Conservation (phyloP, 2,329 filamentous ascomycete species). For the Aspergillus novofumigatus region DNA sequence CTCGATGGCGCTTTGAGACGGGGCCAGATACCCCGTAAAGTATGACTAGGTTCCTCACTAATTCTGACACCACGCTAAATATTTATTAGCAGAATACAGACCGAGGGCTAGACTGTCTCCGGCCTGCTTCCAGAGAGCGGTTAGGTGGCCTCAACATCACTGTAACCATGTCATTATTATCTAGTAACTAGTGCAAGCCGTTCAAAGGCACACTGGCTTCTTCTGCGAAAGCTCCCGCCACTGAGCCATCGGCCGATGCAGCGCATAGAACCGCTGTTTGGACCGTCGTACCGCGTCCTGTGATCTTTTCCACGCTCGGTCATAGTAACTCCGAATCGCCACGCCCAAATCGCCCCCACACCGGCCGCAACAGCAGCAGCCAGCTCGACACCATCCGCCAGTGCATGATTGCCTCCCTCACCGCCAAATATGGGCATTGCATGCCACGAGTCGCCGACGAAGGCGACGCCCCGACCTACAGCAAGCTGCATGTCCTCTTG, state of each 20-base stretch:
- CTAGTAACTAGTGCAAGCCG: too few relatives aligned
- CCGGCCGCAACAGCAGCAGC: not conserved
- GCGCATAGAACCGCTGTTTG: conserved; percentile 5
- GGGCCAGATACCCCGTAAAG: too few relatives aligned
- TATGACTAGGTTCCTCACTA: too few relatives aligned
- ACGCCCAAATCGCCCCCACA: not conserved
- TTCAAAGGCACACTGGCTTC: not conserved
- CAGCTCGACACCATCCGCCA: conserved; percentile 9
- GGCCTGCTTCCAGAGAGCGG: too few relatives aligned
- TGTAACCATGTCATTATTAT: too few relatives aligned
- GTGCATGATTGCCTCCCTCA: conserved; percentile 8
- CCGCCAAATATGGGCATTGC: conserved; percentile 12
- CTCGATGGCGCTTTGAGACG: too few relatives aligned
- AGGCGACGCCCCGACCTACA: not conserved
- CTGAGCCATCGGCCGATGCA: conserved; percentile 10
- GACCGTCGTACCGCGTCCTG: conserved; percentile 8
- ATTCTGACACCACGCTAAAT: too few relatives aligned
- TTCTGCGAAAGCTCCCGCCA: conserved; percentile 6
- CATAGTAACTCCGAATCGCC: conserved; percentile 4
- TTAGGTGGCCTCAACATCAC: too few relatives aligned
- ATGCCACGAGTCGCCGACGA: conserved; percentile 9
- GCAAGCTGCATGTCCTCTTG: not conserved
- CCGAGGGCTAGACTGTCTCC: too few relatives aligned
- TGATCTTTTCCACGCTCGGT: conserved; percentile 1
- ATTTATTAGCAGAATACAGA: too few relatives aligned